These are phyloP conservation scores for Boletus sensibilis DNA, from an alignment of 768 basidiomycete genomes.

Conservation along the genomic window DNA sequence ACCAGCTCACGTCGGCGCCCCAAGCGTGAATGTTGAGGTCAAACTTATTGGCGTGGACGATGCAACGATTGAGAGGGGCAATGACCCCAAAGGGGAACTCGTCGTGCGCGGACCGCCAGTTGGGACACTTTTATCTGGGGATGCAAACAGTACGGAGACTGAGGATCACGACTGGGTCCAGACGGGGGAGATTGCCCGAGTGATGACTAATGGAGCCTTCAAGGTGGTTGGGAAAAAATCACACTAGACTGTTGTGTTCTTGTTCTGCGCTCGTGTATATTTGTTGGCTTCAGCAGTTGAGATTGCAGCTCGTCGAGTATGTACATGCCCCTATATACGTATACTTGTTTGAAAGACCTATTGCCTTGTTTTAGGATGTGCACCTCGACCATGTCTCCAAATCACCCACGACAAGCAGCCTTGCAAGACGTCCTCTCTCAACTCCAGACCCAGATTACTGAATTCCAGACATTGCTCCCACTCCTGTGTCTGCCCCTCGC, in stretches of 20 bases:
- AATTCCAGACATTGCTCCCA: conserved; percentile 50
- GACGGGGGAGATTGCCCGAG: conserved; percentile 44
- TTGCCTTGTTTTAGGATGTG: background rate
- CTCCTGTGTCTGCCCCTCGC: conserved; percentile 62
- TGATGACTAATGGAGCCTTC: conserved; percentile 71
- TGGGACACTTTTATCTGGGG: conserved; percentile 43
- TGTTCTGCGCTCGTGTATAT: background rate
- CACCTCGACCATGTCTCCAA: conserved; percentile 7
- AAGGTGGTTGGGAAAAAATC: conserved; percentile 24
- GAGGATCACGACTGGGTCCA: conserved; percentile 45
- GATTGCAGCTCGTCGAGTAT: background rate
- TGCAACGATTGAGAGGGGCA: conserved; percentile 58
- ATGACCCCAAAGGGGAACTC: conserved; percentile 62
- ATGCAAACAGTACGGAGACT: conserved; percentile 36
- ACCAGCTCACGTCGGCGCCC: conserved; percentile 65
- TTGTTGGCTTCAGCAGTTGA: background rate
- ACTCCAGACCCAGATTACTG: conserved; percentile 47
- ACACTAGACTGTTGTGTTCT: background rate
- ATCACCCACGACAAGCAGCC: conserved; percentile 4
- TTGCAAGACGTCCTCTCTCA: conserved; percentile 40
- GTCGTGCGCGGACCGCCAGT: conserved; percentile 73
- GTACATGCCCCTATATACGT: background rate
- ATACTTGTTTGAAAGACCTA: background rate
- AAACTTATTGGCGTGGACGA: conserved; percentile 75
- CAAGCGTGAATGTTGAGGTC: conserved; percentile 81